These are phyloP conservation scores for Nymphaea thermarum DNA, from an alignment of 164 flowering plant species.

Conservation along the genomic window DNA sequence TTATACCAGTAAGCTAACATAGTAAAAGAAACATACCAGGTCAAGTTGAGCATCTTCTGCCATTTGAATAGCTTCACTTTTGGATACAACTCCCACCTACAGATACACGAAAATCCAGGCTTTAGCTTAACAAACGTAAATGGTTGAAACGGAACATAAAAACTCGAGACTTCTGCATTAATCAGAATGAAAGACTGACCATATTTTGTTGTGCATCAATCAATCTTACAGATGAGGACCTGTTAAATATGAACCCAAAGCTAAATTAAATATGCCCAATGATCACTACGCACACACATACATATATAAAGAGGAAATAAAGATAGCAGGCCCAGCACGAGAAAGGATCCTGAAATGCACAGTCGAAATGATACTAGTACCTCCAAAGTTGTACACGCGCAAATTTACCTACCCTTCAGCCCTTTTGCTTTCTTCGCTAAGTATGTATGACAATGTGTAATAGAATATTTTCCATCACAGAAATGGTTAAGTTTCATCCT, in stretches of 20 bases:
- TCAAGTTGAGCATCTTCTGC: constrained; percentile 80
- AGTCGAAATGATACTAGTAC: too few relatives aligned
- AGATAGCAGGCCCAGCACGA: too few relatives aligned
- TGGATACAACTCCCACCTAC: constrained; percentile 70
- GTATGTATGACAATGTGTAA: too few relatives aligned
- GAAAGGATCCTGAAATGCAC: too few relatives aligned
- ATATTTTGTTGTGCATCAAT: constrained; percentile 70
- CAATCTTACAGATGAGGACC: constrained; percentile 71
- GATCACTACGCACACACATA: too few relatives aligned
- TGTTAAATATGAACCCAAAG: constrained; percentile 10
- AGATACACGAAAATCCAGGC: constrained; percentile 1
- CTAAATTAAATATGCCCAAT: too few relatives aligned
- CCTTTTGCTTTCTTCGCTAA: too few relatives aligned
- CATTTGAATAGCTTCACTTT: constrained; percentile 51
- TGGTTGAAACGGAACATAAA: neutral
- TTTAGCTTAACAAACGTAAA: neutral
- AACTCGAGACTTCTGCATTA: neutral
- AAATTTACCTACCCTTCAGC: too few relatives aligned
- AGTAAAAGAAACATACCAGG: constrained; percentile 34
- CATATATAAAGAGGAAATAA: too few relatives aligned
- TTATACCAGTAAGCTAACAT: neutral
- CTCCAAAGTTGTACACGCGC: too few relatives aligned
- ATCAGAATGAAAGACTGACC: constrained; percentile 28
- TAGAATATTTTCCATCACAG: too few relatives aligned
- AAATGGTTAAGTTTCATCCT: too few relatives aligned